Base-by-base conservation (phyloP, 345 rosid genomes). In the Kernera saxatilis region DNA sequence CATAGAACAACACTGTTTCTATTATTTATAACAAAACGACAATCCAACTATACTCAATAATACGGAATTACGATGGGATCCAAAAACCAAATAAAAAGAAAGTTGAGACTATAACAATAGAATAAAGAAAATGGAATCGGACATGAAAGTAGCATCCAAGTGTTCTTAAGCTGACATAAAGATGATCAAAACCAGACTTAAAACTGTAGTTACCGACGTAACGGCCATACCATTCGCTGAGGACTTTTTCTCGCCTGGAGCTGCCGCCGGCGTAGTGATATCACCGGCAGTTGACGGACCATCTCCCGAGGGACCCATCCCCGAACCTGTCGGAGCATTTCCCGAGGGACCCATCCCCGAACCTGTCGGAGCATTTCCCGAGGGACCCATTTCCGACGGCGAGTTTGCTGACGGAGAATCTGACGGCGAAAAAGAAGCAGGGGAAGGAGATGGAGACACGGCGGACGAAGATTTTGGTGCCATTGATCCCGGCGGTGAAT, bases 391-490 rank as follows among this genome's bases (percentile, higher is more conserved):
- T n/a, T 5, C 27, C 3, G 71, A 39, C 15, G 67, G 58, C 21
- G 58, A 49, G 35, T 26, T 23, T 33, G 44, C 36, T 19, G 64
- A 44, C 10, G 61, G 73, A 10, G 56, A 14, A 3, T 3, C 43
- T 8, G 73, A 55, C 11, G 75, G 72, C n/a, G 72, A 8, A 29
- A 27, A 33, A 15, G 51, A 8, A 29, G 2, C 10, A 22, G 77
- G 57, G 27, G 68, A 19, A 27, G 63, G 40, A 19, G 63, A 33
- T 23, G 67, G 75, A 18, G 75, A 25, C 5, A 9, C 35, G 15
- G 69, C n/a, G 51, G 51, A 40, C 19, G 76, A 64, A 15, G 70
- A 64, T 51, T 71, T 49, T 14, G 75, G 75, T 21, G 69, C 43
- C 76, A 62, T 71, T 22, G 76, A 12, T 40, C 54, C 75, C 2